These are phyloP conservation scores for Phoenix roebelenii DNA, from an alignment of 176 grass and related monocot species.

Conservation along the genomic window DNA sequence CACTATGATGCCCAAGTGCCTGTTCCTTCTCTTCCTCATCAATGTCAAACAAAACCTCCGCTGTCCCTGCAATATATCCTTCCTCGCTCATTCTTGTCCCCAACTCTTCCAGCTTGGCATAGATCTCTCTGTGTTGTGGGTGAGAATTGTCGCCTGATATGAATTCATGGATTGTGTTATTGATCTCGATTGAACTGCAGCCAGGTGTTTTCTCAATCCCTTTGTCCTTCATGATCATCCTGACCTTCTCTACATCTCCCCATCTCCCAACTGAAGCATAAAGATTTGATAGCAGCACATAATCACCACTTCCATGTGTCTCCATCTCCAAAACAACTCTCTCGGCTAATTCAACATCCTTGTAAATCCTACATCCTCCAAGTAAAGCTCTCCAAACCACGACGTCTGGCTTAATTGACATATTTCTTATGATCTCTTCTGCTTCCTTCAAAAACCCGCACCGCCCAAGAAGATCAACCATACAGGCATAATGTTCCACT, in stretches of 20 bases:
- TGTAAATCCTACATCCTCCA: constrained; percentile 14
- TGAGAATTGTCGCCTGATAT: no score
- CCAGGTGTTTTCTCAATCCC: neutral
- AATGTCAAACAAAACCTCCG: neutral
- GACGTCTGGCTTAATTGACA: constrained; percentile 18
- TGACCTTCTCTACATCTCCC: constrained; percentile 6
- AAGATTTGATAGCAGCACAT: constrained; percentile 15
- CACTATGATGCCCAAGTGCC: constrained; percentile 1
- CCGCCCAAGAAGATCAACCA: constrained; percentile 21
- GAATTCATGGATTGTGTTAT: constrained; percentile 10
- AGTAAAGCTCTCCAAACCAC: constrained; percentile 21
- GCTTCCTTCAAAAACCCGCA: constrained; percentile 7
- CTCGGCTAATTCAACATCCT: constrained; percentile 3
- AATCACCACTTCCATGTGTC: neutral
- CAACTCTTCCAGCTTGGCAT: no score
- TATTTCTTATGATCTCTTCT: constrained; percentile 12
- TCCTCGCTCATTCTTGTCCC: no score
- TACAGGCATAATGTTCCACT: constrained; percentile 17
- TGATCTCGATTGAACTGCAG: constrained; percentile 11
- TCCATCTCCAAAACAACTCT: no score
- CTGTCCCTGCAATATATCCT: neutral
- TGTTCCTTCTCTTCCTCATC: constrained; percentile 1
- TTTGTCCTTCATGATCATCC: constrained; percentile 20
- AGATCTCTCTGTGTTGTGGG: no score
- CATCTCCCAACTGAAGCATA: constrained; percentile 7